Base-by-base conservation (phyloP, 768 basidiomycete species). In the Phaffia australis region DNA sequence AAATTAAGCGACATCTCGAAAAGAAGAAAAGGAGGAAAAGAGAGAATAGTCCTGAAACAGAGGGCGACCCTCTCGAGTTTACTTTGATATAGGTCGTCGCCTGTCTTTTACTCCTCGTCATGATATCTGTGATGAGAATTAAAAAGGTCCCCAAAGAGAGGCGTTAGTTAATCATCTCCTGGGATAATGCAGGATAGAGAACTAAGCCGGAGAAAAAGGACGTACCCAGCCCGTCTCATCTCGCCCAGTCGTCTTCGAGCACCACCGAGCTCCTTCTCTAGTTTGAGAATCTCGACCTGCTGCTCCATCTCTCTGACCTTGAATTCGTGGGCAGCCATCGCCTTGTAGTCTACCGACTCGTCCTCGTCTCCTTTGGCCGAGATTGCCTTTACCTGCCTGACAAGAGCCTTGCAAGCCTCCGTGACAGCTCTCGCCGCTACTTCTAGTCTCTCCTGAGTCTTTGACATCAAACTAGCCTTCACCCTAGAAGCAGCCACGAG, bases 261-360 rank as follows among this genome's bases (percentile, higher is more conserved):
- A 1, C 74, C 92, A 25, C 88, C 88, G 48, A 99, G 80, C 0
- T 97, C 92, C 79, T 95, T 95, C 80, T 98, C 95, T 72, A 97
- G 77, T 75, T 87, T 92, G 71, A 99, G 80, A 71, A 99, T 95
- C 76, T 94, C 89, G n/a, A 98, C 95, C 77, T 97, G 93, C 73
- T 94, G 91, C 79, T 98, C 95, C 92, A 99, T 97, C 82, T 98
- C 94, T 58, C 86, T 82, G 73, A 84, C 87, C 82, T 97, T 97
- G 83, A 93, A 97, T 77, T 99, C 93, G 73, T 95, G 81, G 52
- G 81, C 85, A 3, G 89, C 88, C 89, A 98, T 93, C 70, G 85
- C 85, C 77, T 87, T 87, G 79, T 90, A 97, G 76, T 88, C 85
- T 60, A 83, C 81, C 16, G 84, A 81, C n/a, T 88, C 85, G 70